These are phyloP conservation scores for Babesia gibsoni DNA, from an alignment of 169 alveolate genomes.

Conservation along the genomic window DNA sequence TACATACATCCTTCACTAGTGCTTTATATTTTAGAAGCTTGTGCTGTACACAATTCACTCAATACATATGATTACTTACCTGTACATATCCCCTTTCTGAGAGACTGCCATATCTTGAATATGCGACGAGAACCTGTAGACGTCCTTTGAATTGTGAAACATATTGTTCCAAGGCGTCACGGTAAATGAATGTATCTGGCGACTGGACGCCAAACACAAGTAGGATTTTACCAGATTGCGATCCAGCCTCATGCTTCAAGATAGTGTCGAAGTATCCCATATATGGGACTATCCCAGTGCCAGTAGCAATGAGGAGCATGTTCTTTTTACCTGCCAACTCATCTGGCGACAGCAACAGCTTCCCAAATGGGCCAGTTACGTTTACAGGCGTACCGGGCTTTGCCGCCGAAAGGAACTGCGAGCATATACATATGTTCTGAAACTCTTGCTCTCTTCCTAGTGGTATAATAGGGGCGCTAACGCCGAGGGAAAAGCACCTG, in stretches of 20 bases:
- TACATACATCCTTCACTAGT: neutral
- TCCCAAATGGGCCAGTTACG: constrained; percentile 56
- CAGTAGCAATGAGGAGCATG: constrained; percentile 71
- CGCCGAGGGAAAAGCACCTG: constrained; percentile 19
- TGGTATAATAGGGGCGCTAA: constrained; percentile 12
- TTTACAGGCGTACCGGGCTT: constrained; percentile 24
- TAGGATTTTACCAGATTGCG: constrained; percentile 32
- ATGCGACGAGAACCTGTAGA: constrained; percentile 49
- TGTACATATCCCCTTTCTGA: constrained; percentile 43
- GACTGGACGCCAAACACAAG: constrained; percentile 67
- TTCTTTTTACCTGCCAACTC: constrained; percentile 26
- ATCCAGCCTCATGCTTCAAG: neutral
- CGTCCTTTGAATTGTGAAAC: constrained; percentile 38
- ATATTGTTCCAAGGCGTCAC: constrained; percentile 54
- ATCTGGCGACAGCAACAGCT: constrained; percentile 11
- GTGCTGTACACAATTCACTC: neutral
- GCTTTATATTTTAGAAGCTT: constrained; percentile 3
- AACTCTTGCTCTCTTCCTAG: neutral
- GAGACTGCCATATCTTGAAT: constrained; percentile 38
- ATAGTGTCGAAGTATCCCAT: constrained; percentile 56
- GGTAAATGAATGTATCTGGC: constrained; percentile 58
- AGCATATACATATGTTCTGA: constrained; percentile 30
- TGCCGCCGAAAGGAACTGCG: constrained; percentile 25
- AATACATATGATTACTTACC: neutral
- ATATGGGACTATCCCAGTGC: constrained; percentile 75